Conservation (phyloP, 306 rosid species). For the Datisca glomerata region DNA sequence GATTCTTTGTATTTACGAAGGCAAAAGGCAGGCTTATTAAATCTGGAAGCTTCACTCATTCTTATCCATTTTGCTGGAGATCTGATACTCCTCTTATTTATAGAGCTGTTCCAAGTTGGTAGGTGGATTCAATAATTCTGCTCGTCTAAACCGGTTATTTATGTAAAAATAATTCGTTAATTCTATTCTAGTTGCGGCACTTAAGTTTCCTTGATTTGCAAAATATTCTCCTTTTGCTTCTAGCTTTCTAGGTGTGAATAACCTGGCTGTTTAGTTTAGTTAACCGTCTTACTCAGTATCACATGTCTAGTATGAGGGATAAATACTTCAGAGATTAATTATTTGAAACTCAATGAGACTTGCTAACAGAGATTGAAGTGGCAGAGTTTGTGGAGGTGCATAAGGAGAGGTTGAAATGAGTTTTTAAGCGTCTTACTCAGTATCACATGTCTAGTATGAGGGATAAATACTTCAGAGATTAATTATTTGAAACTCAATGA, state of each 20-base stretch:
- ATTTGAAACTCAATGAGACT: too few relatives aligned
- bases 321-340: too few relatives aligned
- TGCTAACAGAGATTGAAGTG: too few relatives aligned
- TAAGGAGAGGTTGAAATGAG: too few relatives aligned
- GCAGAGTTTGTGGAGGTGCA: too few relatives aligned
- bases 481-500: too few relatives aligned
- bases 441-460: not conserved
- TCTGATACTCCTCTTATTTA: slow-evolving; percentile 88
- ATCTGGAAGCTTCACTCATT: slow-evolving; percentile 64
- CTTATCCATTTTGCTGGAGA: slow-evolving; percentile 92
- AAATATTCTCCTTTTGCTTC: not conserved
- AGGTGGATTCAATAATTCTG: too few relatives aligned
- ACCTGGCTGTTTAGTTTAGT: too few relatives aligned
- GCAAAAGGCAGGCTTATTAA: slow-evolving; percentile 79
- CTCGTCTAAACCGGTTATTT: too few relatives aligned
- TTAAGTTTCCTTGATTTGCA: not conserved
- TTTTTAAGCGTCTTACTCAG: not conserved
- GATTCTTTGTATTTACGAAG: slow-evolving; percentile 32
- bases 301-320: not conserved
- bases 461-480: too few relatives aligned
- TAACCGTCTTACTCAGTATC: not conserved
- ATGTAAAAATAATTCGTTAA: too few relatives aligned
- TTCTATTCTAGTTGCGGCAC: not conserved
- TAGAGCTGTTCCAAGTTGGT: slow-evolving; percentile 98
- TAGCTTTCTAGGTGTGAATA: not conserved